These are phyloP conservation scores for Curvularia eragrostidis DNA, from an alignment of 2,329 filamentous ascomycete genomes.

Conservation along the genomic window DNA sequence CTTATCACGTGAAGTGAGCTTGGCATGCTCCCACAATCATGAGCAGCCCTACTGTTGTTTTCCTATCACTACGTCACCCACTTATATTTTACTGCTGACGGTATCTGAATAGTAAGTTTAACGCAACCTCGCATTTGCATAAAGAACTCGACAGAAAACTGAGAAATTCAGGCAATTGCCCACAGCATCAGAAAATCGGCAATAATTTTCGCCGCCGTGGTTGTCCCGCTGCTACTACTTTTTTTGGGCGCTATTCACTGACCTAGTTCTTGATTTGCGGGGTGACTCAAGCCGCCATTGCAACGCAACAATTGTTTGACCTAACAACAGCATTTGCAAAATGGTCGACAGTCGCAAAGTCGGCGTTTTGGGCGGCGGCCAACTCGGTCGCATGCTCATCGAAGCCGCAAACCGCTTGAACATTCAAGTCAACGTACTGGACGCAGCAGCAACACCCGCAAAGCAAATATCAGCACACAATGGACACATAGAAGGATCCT, in stretches of 20 bases:
- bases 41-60: background rate
- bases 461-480: conserved; percentile 82
- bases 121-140: background rate
- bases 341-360: conserved; percentile 47
- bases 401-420: conserved; percentile 84
- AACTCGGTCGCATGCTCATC: conserved; percentile 89
- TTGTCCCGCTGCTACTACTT: background rate
- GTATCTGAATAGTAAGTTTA: background rate
- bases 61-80: background rate
- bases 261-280: background rate
- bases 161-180: background rate
- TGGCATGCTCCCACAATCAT: background rate
- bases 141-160: background rate
- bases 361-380: conserved; percentile 54
- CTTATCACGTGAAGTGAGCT: background rate
- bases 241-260: background rate
- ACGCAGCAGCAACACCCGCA: conserved; percentile 76
- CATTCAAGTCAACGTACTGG: conserved; percentile 79
- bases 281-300: conserved; percentile 26
- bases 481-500: conserved; percentile 82
- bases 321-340: conserved; percentile 13
- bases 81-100: background rate
- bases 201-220: background rate
- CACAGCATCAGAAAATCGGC: background rate
- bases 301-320: conserved; percentile 14